Evolutionary conservation across 148 eudicot species (phyloP).

Genomic region (Pouteria glomerata): DNA sequence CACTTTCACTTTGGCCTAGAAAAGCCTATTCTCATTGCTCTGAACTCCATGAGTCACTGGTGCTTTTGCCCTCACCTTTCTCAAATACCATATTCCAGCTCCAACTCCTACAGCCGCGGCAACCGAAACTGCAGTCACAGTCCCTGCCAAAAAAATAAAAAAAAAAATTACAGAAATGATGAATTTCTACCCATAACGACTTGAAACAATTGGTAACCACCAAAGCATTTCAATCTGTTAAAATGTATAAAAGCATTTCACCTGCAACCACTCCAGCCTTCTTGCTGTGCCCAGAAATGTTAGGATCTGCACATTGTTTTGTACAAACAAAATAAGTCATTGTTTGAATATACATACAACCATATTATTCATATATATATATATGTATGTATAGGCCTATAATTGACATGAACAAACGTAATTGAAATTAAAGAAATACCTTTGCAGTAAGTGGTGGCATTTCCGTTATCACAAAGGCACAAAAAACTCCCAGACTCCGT

Average conservation of each 20-base stretch:
- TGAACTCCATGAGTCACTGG: constrained; percentile 91
- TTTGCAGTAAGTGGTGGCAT: constrained; percentile 72
- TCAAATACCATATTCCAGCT: constrained; percentile 79
- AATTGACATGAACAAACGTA: too few relatives aligned
- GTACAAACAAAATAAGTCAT: neutral
- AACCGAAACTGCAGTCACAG: constrained; percentile 59
- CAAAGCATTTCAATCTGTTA: neutral
- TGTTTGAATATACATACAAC: neutral
- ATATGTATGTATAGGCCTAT: too few relatives aligned
- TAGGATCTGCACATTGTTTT: constrained; percentile 33
- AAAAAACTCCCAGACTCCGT: constrained; percentile 46
- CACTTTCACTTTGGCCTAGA: constrained; percentile 27
- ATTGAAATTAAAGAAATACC: constrained; percentile 50
- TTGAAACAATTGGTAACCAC: too few relatives aligned
- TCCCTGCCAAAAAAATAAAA: constrained; percentile 38
- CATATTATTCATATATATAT: too few relatives aligned
- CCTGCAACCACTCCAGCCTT: constrained; percentile 40
- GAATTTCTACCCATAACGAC: neutral
- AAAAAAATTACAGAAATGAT: neutral
- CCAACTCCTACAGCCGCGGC: constrained; percentile 84
- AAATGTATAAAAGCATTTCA: neutral
- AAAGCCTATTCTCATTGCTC: constrained; percentile 77
- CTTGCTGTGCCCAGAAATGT: constrained; percentile 26
- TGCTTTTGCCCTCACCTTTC: constrained; percentile 69
- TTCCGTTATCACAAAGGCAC: constrained; percentile 72